Evolutionary conservation across 2,329 filamentous ascomycete species (phyloP), one percentile per base, ranked within the genome.

Genomic region (Penicillium nordicum): DNA sequence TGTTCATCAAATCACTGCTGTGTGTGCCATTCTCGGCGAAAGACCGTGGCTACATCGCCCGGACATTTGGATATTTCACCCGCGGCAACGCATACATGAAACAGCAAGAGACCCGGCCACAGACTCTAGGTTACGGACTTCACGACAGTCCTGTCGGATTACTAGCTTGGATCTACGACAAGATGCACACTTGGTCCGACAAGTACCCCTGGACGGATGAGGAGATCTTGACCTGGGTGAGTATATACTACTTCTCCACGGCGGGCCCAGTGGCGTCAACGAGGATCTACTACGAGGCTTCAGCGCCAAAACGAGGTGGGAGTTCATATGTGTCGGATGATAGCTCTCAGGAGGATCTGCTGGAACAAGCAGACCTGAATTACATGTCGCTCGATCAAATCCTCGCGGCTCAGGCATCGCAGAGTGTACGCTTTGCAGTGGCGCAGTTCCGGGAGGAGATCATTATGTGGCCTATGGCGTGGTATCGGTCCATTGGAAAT

Each of bases 131-230:
- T 0, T 90, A 89, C 65, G 84, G 79, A 0, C 77, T 92, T 3
- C 79, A 83, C 0, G 88, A 92, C 68, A 86, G 82, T 7, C 90
- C 89, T 0, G 82, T 89, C 0, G 88, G 82, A 0, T 74, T 91
- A 3, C 77, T 93, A 1, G 84, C 88, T 0, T 94, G 90, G 90
- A 85, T 93, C 34, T 89, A 89, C 62, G 90, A 93, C 73, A 93
- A 93, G 69, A 74, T 93, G 37, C 84, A 87, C 62, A 86, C 89
- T 63, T 93, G 89, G 89, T 86, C 85, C 0, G 88, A 92, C 64
- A 65, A 64, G 1, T 91, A 91, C 66, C 76, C 82, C 0, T 92
- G 88, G 88, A 87, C 84, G 0, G 86, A 90, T 58, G 88, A 92
- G 53, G 88, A 92, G 73, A 80, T 92, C 9, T 74, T 90, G 27